A percentile compares a stretch with the other conserved stretches of the same genome.
Conservation (phyloP, 129 eudicot genomes). For the Artemisia argyi region DNA sequence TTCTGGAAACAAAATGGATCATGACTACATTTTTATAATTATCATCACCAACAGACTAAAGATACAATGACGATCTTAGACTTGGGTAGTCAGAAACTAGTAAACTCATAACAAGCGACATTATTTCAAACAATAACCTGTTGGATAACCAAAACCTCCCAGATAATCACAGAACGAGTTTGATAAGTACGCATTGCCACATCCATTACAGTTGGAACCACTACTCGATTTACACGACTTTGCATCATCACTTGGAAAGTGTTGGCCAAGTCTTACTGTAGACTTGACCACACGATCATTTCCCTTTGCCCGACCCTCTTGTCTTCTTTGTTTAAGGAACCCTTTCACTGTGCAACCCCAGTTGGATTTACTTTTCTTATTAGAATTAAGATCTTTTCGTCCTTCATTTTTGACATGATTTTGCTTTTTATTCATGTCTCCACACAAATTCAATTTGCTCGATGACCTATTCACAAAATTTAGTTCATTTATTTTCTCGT, state of each 20-base stretch:
- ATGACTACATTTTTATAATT: neutral
- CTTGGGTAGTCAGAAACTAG: neutral
- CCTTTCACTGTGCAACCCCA: conserved; percentile 2
- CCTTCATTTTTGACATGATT: conserved; percentile 16
- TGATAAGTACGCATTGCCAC: neutral
- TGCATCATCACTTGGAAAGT: conserved; percentile 18
- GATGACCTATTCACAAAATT: conserved; percentile 21
- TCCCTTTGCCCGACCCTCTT: conserved; percentile 7
- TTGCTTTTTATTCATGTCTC: conserved; percentile 21
- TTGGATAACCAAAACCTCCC: conserved; percentile 36
- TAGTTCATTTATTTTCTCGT: neutral
- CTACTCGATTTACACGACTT: conserved; percentile 8
- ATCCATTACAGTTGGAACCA: too few species aligned
- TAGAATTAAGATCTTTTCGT: neutral
- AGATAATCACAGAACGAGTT: conserved; percentile 12
- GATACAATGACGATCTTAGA: neutral
- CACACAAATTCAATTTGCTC: conserved; percentile 8
- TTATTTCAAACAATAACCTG: conserved; percentile 31
- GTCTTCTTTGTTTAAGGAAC: conserved; percentile 9
- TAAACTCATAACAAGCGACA: neutral
- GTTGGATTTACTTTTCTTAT: conserved; percentile 11
- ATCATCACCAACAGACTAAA: conserved; percentile 11
- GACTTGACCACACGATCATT: neutral
- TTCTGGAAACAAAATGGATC: neutral
- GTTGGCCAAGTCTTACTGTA: conserved; percentile 26